Evolutionary conservation across 2,329 filamentous ascomycete species (phyloP).

Genomic region (Neocucurbitaria cava): DNA sequence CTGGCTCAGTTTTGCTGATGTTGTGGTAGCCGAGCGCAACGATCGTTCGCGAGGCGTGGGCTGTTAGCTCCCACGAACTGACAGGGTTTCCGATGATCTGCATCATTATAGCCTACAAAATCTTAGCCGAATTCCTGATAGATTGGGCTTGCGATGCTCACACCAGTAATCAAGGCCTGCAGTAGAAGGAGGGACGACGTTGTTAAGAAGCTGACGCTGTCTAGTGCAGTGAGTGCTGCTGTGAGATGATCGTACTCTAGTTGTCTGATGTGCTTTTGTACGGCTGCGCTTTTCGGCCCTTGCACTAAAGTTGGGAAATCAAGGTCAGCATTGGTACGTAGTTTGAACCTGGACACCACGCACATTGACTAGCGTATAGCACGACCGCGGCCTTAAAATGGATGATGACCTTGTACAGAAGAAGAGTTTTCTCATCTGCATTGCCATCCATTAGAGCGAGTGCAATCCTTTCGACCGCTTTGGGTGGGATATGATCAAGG

Average conservation of each 20-base stretch:
- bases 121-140: background rate
- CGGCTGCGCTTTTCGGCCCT: conserved; percentile 27
- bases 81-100: conserved; percentile 44
- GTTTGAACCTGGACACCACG: background rate
- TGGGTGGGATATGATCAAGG: conserved; percentile 40
- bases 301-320: conserved; percentile 9
- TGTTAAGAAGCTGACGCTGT: conserved; percentile 36
- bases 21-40: conserved; percentile 42
- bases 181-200: conserved; percentile 36
- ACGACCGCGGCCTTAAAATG: conserved; percentile 39
- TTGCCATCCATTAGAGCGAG: conserved; percentile 37
- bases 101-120: conserved; percentile 37
- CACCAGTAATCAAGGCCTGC: conserved; percentile 40
- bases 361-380: conserved; percentile 29
- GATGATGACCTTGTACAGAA: conserved; percentile 40
- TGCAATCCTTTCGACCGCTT: conserved; percentile 38
- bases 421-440: conserved; percentile 37
- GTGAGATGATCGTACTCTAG: conserved; percentile 37
- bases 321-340: background rate
- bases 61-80: conserved; percentile 40
- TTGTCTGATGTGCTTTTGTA: conserved; percentile 35
- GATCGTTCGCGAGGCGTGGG: conserved; percentile 40
- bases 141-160: conserved; percentile 10
- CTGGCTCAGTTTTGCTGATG: conserved; percentile 18
- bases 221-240: conserved; percentile 39